Conservation (phyloP, 2,329 filamentous ascomycete genomes). For the Emergomyces africanus region DNA sequence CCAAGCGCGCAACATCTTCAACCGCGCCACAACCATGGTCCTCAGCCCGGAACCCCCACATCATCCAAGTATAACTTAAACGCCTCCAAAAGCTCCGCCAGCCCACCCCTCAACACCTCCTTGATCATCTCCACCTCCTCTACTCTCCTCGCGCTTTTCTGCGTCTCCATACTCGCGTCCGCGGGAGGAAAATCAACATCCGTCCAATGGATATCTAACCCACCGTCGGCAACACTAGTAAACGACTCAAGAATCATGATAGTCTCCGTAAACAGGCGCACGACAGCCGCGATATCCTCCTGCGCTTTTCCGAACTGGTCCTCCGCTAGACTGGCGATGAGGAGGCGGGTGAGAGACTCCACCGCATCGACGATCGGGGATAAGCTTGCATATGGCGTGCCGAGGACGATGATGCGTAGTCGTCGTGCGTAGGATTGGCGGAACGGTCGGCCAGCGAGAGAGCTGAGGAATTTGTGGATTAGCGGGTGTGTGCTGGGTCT, state of each 20-base stretch:
- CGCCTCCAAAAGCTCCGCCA: slow-evolving; percentile 18
- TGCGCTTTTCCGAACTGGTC: slow-evolving; percentile 82
- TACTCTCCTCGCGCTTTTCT: slow-evolving; percentile 28
- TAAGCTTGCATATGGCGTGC: slow-evolving; percentile 57
- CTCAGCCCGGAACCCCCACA: slow-evolving; percentile 28
- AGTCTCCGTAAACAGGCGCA: slow-evolving; percentile 58
- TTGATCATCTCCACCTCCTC: slow-evolving; percentile 42
- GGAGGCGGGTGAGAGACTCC: slow-evolving; percentile 55
- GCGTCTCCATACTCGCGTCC: slow-evolving; percentile 16
- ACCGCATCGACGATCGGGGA: slow-evolving; percentile 58
- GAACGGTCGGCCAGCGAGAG: slow-evolving; percentile 53
- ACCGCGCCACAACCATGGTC: slow-evolving; percentile 27
- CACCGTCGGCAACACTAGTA: slow-evolving; percentile 35
- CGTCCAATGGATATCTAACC: slow-evolving; percentile 58
- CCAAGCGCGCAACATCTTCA: slow-evolving; percentile 25
- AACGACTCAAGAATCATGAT: slow-evolving; percentile 60
- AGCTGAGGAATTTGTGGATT: slow-evolving; percentile 36
- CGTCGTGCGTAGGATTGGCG: slow-evolving; percentile 55
- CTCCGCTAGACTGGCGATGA: slow-evolving; percentile 61
- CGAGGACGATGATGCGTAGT: slow-evolving; percentile 56
- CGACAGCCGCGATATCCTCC: slow-evolving; percentile 59
- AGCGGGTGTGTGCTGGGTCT: slow-evolving; percentile 28
- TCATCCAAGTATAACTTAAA: slow-evolving; percentile 28
- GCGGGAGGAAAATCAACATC: slow-evolving; percentile 46
- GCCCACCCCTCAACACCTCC: slow-evolving; percentile 31